A percentile compares a stretch with the other conserved stretches of the same genome.
Conservation (phyloP, 2,329 filamentous ascomycete genomes). For the Aspergillus thermomutatus region DNA sequence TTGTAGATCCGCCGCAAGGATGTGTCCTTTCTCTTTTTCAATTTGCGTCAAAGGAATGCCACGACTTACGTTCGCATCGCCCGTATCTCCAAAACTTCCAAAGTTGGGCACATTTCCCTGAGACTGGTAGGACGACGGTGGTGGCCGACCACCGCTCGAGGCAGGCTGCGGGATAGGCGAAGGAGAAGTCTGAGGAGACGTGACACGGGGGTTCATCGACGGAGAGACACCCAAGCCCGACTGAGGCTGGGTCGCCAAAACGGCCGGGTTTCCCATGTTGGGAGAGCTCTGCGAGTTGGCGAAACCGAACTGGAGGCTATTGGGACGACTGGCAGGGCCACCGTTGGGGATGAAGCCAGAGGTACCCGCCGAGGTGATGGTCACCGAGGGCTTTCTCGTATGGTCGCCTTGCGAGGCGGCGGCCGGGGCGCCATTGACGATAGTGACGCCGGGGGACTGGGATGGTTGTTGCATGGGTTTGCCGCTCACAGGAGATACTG, state of each 20-base stretch:
- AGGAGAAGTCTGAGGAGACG: constrained; percentile 82
- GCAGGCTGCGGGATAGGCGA: constrained; percentile 89
- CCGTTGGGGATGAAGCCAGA: constrained; percentile 76
- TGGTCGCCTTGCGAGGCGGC: constrained; percentile 61
- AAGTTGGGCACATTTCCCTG: constrained; percentile 72
- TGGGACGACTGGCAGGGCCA: constrained; percentile 56
- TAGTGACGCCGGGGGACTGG: constrained; percentile 49
- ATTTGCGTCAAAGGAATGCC: background rate
- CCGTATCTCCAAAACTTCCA: constrained; percentile 72
- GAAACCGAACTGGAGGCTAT: constrained; percentile 76
- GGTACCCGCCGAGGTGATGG: constrained; percentile 80
- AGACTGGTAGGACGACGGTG: constrained; percentile 70
- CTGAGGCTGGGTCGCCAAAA: constrained; percentile 41
- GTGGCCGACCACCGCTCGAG: constrained; percentile 78
- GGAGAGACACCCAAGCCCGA: constrained; percentile 47
- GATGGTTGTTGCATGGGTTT: constrained; percentile 55
- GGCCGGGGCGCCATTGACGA: constrained; percentile 62
- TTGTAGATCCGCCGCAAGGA: background rate
- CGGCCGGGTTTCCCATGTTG: constrained; percentile 60
- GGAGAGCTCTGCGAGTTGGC: constrained; percentile 62
- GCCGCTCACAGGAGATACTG: constrained; percentile 81
- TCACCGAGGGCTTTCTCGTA: constrained; percentile 81
- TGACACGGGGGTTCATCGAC: constrained; percentile 66
- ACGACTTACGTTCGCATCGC: constrained; percentile 63
- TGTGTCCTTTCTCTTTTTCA: background rate